phyloP scores from a whole-genome alignment of 176 grass and related monocot genomes.

The Aegilops tauschii region DNA sequence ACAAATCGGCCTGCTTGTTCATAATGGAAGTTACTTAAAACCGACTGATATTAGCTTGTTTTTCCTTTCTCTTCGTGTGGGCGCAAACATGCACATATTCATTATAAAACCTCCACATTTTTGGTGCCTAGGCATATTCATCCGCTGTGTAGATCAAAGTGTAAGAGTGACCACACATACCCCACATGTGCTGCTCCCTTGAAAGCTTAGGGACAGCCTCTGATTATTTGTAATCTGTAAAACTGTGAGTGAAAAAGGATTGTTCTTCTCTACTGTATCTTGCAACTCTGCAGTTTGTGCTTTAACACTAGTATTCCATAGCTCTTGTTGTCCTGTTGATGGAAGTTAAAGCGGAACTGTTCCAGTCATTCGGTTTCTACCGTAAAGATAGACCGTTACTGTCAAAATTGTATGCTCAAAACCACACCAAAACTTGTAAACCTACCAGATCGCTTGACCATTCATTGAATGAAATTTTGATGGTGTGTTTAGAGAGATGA shows the following conservation, averaged over 20 bases:
- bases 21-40: conserved; percentile 1
- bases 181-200: conserved; percentile 34
- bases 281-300: conserved; percentile 16
- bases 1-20: conserved; percentile 28
- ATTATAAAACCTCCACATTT: conserved; percentile 35
- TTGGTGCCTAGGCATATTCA: conserved; percentile 24
- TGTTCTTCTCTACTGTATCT: background rate
- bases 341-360: background rate
- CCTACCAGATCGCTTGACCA: background rate
- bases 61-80: conserved; percentile 7
- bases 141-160: conserved; percentile 16
- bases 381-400: too few relatives aligned
- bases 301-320: background rate
- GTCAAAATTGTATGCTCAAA: background rate
- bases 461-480: background rate
- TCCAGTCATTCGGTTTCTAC: background rate
- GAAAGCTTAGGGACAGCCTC: conserved; percentile 22
- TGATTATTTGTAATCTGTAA: conserved; percentile 28
- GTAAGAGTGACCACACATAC: conserved; percentile 31
- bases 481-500: too few relatives aligned
- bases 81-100: conserved; percentile 19
- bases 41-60: background rate
- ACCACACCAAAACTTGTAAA: background rate
- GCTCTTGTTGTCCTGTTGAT: background rate
- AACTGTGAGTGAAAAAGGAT: background rate